Conservation (phyloP, 805 yeast species). For the Naumovozyma castellii region DNA sequence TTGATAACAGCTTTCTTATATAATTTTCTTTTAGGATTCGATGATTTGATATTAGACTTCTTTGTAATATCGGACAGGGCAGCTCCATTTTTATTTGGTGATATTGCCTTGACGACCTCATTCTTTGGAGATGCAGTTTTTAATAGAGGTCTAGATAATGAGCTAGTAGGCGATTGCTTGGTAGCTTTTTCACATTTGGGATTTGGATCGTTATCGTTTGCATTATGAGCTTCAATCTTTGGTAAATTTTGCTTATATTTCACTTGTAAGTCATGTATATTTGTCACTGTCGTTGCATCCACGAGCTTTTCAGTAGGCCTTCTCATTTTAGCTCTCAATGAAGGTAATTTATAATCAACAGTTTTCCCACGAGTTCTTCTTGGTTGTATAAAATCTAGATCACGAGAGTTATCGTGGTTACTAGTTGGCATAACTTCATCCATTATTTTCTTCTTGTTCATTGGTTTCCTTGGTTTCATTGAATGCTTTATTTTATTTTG, state of each 20-base stretch:
- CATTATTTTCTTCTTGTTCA: conserved; percentile 18
- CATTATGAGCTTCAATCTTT: neutral
- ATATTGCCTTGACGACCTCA: neutral
- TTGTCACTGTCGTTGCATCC: conserved; percentile 44
- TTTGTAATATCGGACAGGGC: conserved; percentile 6
- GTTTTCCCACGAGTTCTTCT: conserved; percentile 47
- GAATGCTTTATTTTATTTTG: conserved; percentile 25
- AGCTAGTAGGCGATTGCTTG: neutral
- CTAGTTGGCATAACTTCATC: conserved; percentile 35
- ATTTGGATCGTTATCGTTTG: neutral
- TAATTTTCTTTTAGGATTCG: conserved; percentile 14
- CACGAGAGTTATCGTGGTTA: conserved; percentile 14
- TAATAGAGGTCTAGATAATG: too few relatives aligned
- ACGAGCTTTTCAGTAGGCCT: conserved; percentile 50
- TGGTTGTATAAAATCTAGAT: conserved; percentile 18
- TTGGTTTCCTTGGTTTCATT: conserved; percentile 25
- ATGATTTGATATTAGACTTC: conserved; percentile 1
- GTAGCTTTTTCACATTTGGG: neutral
- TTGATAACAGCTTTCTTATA: conserved; percentile 26
- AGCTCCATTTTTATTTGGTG: neutral
- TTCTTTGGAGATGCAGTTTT: too few relatives aligned
- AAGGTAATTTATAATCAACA: conserved; percentile 59
- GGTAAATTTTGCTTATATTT: conserved; percentile 2
- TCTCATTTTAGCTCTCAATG: conserved; percentile 60
- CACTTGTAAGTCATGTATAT: conserved; percentile 30